A percentile compares a stretch with the other conserved stretches of the same genome.
These are phyloP conservation scores for Fonsecaea nubica DNA, from an alignment of 2,329 filamentous ascomycete species.

Conservation along the genomic window DNA sequence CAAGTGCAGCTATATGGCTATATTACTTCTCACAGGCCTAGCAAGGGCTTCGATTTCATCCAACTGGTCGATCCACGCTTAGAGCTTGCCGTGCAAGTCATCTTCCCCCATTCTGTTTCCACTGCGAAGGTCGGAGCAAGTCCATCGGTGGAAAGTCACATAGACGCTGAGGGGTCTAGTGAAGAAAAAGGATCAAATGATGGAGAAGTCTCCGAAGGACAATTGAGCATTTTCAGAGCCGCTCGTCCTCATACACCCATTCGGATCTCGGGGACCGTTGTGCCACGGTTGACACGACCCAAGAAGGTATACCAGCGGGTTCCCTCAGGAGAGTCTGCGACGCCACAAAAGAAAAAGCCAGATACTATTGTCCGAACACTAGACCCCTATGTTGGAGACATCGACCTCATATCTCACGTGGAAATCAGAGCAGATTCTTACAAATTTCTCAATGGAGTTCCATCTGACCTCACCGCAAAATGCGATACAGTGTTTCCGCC, in stretches of 20 bases:
- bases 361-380: constrained; percentile 28
- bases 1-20: constrained; percentile 34
- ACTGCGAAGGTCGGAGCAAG: not conserved
- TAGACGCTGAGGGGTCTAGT: not conserved
- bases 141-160: not conserved
- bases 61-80: constrained; percentile 34
- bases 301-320: constrained; percentile 6
- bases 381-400: constrained; percentile 38
- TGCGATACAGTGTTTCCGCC: constrained; percentile 75
- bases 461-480: constrained; percentile 77
- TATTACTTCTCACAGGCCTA: constrained; percentile 36
- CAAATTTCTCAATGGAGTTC: constrained; percentile 73
- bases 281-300: constrained; percentile 14
- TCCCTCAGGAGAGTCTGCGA: constrained; percentile 32
- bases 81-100: constrained; percentile 38
- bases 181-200: not conserved
- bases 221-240: constrained; percentile 21
- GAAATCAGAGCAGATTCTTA: constrained; percentile 70
- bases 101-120: constrained; percentile 20
- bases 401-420: constrained; percentile 45
- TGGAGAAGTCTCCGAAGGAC: constrained; percentile 29
- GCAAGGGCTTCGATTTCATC: constrained; percentile 33
- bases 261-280: constrained; percentile 27
- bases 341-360: constrained; percentile 33
- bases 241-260: constrained; percentile 31